These are phyloP conservation scores for Diatrype stigma DNA, from an alignment of 2,329 filamentous ascomycete species.

Conservation along the genomic window DNA sequence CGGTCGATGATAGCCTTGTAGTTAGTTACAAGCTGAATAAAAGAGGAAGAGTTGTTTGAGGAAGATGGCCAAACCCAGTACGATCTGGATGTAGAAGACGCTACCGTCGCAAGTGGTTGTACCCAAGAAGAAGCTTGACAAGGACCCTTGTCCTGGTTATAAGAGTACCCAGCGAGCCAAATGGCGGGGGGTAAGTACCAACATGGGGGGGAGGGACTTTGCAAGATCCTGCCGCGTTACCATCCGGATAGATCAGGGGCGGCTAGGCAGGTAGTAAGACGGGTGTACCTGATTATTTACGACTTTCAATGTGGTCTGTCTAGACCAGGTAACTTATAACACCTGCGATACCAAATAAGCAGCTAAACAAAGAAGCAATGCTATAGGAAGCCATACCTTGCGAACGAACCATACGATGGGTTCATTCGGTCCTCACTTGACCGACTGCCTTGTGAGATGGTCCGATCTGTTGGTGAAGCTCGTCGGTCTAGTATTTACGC, in stretches of 20 bases:
- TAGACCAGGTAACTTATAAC: background rate
- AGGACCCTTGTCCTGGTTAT: slow-evolving; percentile 17
- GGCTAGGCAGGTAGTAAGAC: slow-evolving; percentile 15
- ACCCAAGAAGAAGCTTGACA: slow-evolving; percentile 13
- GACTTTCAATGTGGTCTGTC: background rate
- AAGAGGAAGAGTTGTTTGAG: too few species aligned
- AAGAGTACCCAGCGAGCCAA: slow-evolving; percentile 16
- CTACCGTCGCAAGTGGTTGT: background rate
- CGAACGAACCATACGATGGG: background rate
- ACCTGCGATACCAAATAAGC: background rate
- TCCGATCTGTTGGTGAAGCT: background rate
- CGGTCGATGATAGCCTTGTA: background rate
- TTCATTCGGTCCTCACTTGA: background rate
- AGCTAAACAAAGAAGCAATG: background rate
- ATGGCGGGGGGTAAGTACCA: slow-evolving; percentile 12
- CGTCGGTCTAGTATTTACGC: background rate
- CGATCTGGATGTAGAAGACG: background rate
- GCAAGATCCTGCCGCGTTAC: slow-evolving; percentile 19
- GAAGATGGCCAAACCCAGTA: too few species aligned
- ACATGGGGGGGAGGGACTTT: slow-evolving; percentile 1
- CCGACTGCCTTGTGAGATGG: background rate
- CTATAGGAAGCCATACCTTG: background rate
- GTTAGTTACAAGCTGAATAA: too few species aligned
- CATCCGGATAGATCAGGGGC: slow-evolving; percentile 20
- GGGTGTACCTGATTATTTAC: slow-evolving; percentile 14